Conservation (phyloP, 2,329 filamentous ascomycete species). For the Monosporascus sp. region DNA sequence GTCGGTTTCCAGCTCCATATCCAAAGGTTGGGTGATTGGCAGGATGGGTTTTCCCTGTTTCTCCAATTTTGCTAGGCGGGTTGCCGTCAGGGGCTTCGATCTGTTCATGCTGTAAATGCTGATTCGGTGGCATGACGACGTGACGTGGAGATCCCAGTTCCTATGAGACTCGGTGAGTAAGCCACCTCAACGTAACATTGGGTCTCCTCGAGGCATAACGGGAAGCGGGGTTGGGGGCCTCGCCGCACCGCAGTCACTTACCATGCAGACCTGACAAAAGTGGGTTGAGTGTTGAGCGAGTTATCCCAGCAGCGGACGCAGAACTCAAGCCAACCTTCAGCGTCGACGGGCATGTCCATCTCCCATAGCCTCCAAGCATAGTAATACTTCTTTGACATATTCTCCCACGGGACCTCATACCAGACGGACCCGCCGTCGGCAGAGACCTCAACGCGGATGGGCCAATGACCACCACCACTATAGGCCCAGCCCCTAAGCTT, state of each 20-base stretch:
- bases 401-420: conserved; percentile 57
- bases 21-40: conserved; percentile 48
- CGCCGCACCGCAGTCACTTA: conserved; percentile 4
- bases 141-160: conserved; percentile 65
- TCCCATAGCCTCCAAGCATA: conserved; percentile 63
- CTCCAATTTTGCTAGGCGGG: conserved; percentile 46
- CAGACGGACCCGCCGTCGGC: conserved; percentile 58
- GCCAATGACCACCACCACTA: conserved; percentile 52
- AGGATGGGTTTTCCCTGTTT: conserved; percentile 38
- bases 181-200: not conserved
- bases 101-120: conserved; percentile 59
- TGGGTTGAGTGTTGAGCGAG: conserved; percentile 54
- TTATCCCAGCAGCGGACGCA: conserved; percentile 58
- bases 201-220: not conserved
- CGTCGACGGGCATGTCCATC: conserved; percentile 55
- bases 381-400: conserved; percentile 56
- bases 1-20: conserved; percentile 42
- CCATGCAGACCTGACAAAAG: conserved; percentile 48
- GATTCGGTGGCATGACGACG: conserved; percentile 54
- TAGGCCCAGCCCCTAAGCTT: conserved; percentile 53
- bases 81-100: conserved; percentile 39
- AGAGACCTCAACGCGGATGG: conserved; percentile 58
- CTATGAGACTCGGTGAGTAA: conserved; percentile 9
- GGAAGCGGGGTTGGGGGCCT: conserved; percentile 4
- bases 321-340: conserved; percentile 56